Base-by-base conservation (phyloP, 306 rosid genomes). In the Prunus armeniaca region DNA sequence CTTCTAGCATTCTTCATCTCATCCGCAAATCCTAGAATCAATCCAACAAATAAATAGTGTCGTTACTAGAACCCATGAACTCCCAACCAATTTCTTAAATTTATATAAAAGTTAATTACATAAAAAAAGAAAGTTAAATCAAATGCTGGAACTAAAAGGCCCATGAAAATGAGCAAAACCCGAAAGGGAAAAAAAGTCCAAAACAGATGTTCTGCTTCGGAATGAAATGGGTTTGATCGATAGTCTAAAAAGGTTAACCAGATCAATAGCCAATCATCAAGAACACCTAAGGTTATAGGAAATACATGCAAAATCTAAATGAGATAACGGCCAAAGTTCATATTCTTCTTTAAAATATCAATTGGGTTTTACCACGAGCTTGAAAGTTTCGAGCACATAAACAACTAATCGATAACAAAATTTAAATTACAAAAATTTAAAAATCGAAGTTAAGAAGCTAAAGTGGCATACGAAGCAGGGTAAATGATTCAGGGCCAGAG, bases 1-100 rank as follows among this genome's bases (percentile, higher is more conserved):
- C 81, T 92, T 67, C 87, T 83, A 4, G 97, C 95, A 58, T 81
- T 88, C 77, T 85, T 95, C 96, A 95, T 65, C 83, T 77, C 85
- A 75, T 95, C 87, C 2, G 98, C 98, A 54, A 95, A 92, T 49
- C 78, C 97, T 93, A 63, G 25, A 57, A 62, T 73, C 41, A 50
- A 68, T 18, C 71, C 57, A 55, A 65, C 9, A 68, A 54, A 55
- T 0, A 73, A 22, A 30, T 25, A 34, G 12, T 45, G 1, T 22
- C 0, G 49, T 22, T 10, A 34, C 5, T 12, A 6, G 6, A 60
- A 60, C 9, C 24, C n/a, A 18, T 60, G 13, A 58, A 25, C 43
- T 46, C 28, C 46, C 46, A 58, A 57, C 56, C 43, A 43, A 72
- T 57, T 25, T 65, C 50, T 72, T 17, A 56, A 52, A 17, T 34